Conservation (phyloP, 2,329 filamentous ascomycete species). For the Myriosclerotinia duriaeana region DNA sequence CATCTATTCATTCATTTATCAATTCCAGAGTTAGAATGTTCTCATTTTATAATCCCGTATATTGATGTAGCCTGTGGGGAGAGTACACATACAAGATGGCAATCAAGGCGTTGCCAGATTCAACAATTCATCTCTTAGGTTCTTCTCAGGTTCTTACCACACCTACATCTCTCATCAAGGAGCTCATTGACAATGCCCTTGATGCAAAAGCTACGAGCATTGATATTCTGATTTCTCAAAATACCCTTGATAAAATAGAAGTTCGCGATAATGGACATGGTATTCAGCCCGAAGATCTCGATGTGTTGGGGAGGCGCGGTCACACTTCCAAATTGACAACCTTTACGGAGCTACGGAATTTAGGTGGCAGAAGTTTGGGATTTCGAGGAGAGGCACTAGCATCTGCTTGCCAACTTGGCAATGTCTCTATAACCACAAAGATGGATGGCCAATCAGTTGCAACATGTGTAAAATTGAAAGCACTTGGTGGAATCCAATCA, state of each 20-base stretch:
- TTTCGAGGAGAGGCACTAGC: constrained; percentile 76
- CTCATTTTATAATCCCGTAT: background rate
- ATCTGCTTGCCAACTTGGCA: constrained; percentile 59
- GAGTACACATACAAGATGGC: constrained; percentile 34
- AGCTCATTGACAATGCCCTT: constrained; percentile 74
- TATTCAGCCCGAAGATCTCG: constrained; percentile 61
- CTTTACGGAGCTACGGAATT: constrained; percentile 59
- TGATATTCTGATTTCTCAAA: constrained; percentile 61
- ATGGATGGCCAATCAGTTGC: constrained; percentile 61
- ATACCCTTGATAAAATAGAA: constrained; percentile 68
- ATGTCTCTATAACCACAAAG: constrained; percentile 62
- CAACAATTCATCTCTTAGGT: constrained; percentile 56
- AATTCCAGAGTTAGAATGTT: background rate
- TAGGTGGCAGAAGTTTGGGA: constrained; percentile 63
- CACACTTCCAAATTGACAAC: constrained; percentile 71
- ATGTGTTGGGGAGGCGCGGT: constrained; percentile 61
- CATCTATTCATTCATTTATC: background rate
- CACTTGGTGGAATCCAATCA: constrained; percentile 43
- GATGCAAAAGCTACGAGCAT: constrained; percentile 68
- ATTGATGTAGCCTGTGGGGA: background rate
- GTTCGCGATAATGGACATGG: constrained; percentile 74
- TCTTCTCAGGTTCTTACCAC: constrained; percentile 61
- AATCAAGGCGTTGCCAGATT: constrained; percentile 50
- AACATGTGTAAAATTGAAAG: constrained; percentile 47
- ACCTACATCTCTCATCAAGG: constrained; percentile 66